phyloP scores from a whole-genome alignment of 2,329 filamentous ascomycete species.

The Apiospora arundinis region DNA sequence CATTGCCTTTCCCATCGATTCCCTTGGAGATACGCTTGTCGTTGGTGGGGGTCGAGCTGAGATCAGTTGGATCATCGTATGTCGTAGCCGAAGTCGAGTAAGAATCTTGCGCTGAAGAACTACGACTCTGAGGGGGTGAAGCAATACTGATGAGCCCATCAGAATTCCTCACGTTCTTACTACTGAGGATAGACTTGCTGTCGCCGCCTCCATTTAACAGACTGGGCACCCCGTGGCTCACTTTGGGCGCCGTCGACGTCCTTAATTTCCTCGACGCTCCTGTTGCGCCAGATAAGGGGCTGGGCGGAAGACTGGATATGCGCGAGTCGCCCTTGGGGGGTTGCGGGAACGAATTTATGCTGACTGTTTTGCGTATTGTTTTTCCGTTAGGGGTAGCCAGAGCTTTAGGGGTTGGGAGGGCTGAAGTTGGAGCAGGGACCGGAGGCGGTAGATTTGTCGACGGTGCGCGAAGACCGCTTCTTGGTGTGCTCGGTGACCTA shows the following conservation, averaged over 20 bases:
- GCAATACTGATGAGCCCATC: conserved; percentile 79
- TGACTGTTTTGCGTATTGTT: conserved; percentile 83
- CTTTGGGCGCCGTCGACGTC: conserved; percentile 59
- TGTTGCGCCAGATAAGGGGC: conserved; percentile 61
- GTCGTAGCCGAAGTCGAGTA: conserved; percentile 91
- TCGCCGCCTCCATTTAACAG: conserved; percentile 81
- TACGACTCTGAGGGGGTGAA: conserved; percentile 87
- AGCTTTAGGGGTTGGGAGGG: conserved; percentile 62
- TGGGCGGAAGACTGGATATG: conserved; percentile 66
- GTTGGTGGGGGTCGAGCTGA: conserved; percentile 41
- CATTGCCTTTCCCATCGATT: conserved; percentile 85
- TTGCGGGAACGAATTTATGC: conserved; percentile 92
- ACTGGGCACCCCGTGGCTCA: conserved; percentile 68
- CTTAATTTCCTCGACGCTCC: conserved; percentile 58
- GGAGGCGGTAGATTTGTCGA: conserved; percentile 60
- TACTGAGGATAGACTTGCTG: conserved; percentile 72
- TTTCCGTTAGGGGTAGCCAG: conserved; percentile 67
- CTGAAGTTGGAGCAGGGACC: conserved; percentile 57
- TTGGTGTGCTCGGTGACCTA: conserved; percentile 57
- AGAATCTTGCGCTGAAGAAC: conserved; percentile 90
- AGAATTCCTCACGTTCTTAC: conserved; percentile 68
- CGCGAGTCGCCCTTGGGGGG: conserved; percentile 74
- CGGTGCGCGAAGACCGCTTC: conserved; percentile 64
- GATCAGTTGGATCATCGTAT: conserved; percentile 79
- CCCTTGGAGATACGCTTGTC: conserved; percentile 59